Conservation (phyloP, 495 filamentous ascomycete species). For the Amphirosellinia nigrospora region DNA sequence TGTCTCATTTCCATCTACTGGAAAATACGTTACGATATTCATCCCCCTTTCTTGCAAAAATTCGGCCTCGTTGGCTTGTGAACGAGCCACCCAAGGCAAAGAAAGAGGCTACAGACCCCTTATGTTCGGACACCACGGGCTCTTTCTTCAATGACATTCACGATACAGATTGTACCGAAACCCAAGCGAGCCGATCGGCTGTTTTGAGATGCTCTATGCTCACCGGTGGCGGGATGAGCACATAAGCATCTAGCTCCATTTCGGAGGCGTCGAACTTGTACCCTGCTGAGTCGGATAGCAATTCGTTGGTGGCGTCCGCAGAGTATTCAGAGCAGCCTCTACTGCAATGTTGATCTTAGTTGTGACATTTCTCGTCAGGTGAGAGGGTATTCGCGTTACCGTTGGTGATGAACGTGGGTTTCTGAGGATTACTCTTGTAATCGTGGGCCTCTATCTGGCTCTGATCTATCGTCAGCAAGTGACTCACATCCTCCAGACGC, state of each 20-base stretch:
- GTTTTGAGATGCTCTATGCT: not conserved
- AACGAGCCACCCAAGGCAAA: not conserved
- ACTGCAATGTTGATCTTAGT: not conserved
- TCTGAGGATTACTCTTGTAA: not conserved
- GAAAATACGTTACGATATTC: not conserved
- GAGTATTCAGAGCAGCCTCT: not conserved
- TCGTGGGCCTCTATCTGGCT: not conserved
- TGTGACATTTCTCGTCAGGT: not conserved
- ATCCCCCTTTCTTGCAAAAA: not conserved
- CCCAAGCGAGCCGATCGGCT: not conserved
- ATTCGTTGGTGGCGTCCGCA: constrained; percentile 9
- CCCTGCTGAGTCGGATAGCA: not conserved
- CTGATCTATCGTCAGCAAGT: not conserved
- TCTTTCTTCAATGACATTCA: not conserved
- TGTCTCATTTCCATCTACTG: not conserved
- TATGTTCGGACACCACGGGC: not conserved
- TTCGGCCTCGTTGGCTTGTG: not conserved
- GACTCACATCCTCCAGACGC: not conserved
- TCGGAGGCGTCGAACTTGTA: not conserved
- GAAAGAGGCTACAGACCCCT: not conserved
- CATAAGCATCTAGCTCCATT: constrained; percentile 12
- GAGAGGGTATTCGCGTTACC: not conserved
- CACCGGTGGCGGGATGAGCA: not conserved
- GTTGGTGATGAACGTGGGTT: not conserved
- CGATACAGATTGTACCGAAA: not conserved